Evolutionary conservation across 306 rosid species (phyloP), one percentile per base, ranked within the genome.

Genomic region (Senna tora): DNA sequence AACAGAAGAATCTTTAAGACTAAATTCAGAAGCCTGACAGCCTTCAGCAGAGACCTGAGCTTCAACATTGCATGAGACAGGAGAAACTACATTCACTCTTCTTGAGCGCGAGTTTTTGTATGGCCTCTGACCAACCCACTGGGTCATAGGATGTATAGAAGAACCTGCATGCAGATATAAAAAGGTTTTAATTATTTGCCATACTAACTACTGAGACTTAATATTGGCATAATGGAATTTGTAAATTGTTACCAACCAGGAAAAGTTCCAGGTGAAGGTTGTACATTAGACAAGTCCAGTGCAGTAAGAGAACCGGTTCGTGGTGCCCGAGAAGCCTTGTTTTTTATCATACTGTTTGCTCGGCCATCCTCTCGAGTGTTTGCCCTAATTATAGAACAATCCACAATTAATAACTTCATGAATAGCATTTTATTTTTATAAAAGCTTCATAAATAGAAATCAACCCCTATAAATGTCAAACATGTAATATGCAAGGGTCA

Each of bases 41-140:
- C 86, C 90, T 76, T 87, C 93, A 39, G 89, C 72, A 71, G 92
- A 80, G 62, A 81, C 81, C 81, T 86, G 96, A 72, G 82, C 73
- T 79, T 90, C 96, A 30, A 75, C 77, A 73, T 70, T 77, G 53
- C 89, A 84, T 16, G 91, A 79, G 75, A 87, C 89, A 46, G 98
- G 97, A 65, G 97, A 78, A 58, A 93, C 86, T 52, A 87, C 85
- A 75, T 87, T 90, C 64, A 87, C 70, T 86, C 98, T 87, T 77
- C 97, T 92, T 15, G 93, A 38, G 55, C 98, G 97, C 56, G 98
- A 88, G 71, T 78, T 87, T 81, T 90, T 93, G 63, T 90, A 87
- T 41, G 96, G 91, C 75, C 97, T 85, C 89, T 88, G 98, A 75
- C 98, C 98, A 85, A 66, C 88, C 98, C 97, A 93, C 87, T 81